Conservation (phyloP, 352 stramenopile species). For the Pythium coloratum region DNA sequence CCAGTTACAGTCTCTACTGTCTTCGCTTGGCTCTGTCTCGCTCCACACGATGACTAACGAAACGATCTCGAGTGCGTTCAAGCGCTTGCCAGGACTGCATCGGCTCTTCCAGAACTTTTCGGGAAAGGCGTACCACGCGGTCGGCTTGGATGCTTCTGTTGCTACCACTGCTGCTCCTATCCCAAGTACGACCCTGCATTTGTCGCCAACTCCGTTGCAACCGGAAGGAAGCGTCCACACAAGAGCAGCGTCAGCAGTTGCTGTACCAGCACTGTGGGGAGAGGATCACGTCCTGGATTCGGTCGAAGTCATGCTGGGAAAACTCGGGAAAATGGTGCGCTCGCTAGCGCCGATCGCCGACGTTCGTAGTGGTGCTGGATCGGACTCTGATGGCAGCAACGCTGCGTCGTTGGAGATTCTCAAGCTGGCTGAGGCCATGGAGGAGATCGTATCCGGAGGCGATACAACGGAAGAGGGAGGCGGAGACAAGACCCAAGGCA, state of each 20-base stretch:
- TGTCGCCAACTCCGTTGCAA: neutral
- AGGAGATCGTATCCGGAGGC: constrained; percentile 5
- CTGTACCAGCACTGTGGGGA: constrained; percentile 1
- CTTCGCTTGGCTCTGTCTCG: constrained; percentile 35
- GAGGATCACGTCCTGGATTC: constrained; percentile 37
- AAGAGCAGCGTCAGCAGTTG: neutral
- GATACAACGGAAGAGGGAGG: too few relatives aligned
- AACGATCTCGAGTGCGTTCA: constrained; percentile 49
- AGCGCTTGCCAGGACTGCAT: constrained; percentile 42
- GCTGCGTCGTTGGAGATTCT: constrained; percentile 42
- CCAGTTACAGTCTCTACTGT: constrained; percentile 57
- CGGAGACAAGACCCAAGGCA: neutral
- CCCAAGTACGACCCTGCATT: neutral
- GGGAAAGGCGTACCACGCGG: constrained; percentile 40
- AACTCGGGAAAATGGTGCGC: constrained; percentile 63
- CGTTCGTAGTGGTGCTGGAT: constrained; percentile 19
- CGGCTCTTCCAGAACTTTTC: constrained; percentile 47
- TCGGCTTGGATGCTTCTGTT: constrained; percentile 31
- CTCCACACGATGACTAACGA: constrained; percentile 56
- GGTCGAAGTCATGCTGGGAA: constrained; percentile 43
- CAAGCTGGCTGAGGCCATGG: constrained; percentile 58
- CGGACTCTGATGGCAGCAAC: neutral
- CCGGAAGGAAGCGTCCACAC: neutral
- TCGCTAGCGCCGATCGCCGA: constrained; percentile 49
- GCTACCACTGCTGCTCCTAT: constrained; percentile 15